Percentiles rank a stretch among this genome's conserved stretches.
Conservation (phyloP, 1,139 yeast genomes). For the Nakaseomyces uthaithaninus region DNA sequence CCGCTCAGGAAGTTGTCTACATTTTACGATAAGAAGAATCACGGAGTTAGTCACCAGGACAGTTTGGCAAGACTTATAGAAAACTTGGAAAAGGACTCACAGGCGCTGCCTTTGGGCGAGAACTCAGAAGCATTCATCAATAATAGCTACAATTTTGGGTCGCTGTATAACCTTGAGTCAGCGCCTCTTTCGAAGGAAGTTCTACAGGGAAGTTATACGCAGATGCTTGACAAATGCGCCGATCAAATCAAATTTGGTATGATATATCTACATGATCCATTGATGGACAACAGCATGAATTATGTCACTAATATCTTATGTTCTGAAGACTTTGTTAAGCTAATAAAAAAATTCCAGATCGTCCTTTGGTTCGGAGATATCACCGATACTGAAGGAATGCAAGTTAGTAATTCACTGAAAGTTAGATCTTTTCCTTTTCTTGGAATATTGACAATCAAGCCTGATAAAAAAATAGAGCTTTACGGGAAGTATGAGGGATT, state of each 20-base stretch:
- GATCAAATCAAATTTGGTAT: conserved; percentile 44
- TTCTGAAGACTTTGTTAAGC: conserved; percentile 43
- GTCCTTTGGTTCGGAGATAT: conserved; percentile 87
- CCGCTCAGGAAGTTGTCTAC: conserved; percentile 20
- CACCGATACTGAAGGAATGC: conserved; percentile 58
- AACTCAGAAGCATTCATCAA: not conserved
- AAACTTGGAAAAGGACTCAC: conserved; percentile 14
- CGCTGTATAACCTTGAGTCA: conserved; percentile 22
- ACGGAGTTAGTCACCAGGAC: conserved; percentile 14
- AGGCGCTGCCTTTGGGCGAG: not conserved
- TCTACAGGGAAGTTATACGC: conserved; percentile 25
- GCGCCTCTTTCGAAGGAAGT: conserved; percentile 17
- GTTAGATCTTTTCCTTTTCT: conserved; percentile 75
- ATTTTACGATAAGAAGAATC: conserved; percentile 20
- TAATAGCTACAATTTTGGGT: conserved; percentile 16
- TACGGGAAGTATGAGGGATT: conserved; percentile 64
- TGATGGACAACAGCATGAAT: conserved; percentile 52
- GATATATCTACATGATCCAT: conserved; percentile 65
- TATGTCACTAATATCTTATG: conserved; percentile 53
- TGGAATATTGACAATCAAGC: conserved; percentile 57
- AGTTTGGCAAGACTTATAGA: conserved; percentile 18
- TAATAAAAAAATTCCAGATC: conserved; percentile 43
- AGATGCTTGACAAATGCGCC: conserved; percentile 21
- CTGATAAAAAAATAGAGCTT: conserved; percentile 48
- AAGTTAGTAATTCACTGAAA: conserved; percentile 67